A percentile compares a stretch with the other conserved stretches of the same genome.
These are phyloP conservation scores for Ogataea paradorogensis DNA, from an alignment of 805 yeast genomes.

Conservation along the genomic window DNA sequence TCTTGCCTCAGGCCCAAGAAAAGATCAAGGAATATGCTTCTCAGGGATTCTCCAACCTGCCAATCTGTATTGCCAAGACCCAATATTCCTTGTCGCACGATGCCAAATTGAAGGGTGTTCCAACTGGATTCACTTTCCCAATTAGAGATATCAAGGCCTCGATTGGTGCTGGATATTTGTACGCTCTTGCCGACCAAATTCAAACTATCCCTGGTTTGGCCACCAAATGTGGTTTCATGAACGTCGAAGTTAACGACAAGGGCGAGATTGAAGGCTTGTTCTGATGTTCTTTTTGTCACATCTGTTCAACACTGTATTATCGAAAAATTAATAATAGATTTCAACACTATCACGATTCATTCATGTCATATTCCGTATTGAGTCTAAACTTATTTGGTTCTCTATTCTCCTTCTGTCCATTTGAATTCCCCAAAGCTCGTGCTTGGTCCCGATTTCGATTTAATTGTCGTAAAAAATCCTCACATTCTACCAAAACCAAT, in stretches of 20 bases:
- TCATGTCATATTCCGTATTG: constrained; percentile 1
- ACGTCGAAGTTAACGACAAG: constrained; percentile 84
- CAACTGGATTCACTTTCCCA: constrained; percentile 90
- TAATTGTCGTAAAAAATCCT: constrained; percentile 39
- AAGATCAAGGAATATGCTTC: constrained; percentile 78
- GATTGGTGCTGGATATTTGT: constrained; percentile 94
- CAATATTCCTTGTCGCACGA: constrained; percentile 96
- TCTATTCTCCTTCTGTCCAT: constrained; percentile 8
- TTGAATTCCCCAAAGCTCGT: background rate
- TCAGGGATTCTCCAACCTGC: constrained; percentile 89
- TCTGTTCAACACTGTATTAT: constrained; percentile 16
- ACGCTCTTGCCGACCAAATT: constrained; percentile 95
- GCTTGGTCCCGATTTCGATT: constrained; percentile 5
- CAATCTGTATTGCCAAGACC: constrained; percentile 96
- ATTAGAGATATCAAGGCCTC: constrained; percentile 92
- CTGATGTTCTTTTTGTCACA: constrained; percentile 32
- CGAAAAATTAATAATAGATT: constrained; percentile 12
- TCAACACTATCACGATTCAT: constrained; percentile 14
- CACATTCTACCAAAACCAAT: constrained; percentile 43
- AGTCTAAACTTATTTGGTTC: constrained; percentile 1
- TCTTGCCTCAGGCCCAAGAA: constrained; percentile 73
- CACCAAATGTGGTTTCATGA: constrained; percentile 95
- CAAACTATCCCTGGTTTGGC: constrained; percentile 98
- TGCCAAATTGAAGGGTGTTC: constrained; percentile 90
- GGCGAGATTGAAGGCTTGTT: constrained; percentile 95